A percentile compares a stretch with the other conserved stretches of the same genome.
Evolutionary conservation across 2,329 filamentous ascomycete genomes (phyloP).

Genomic region (Biscogniauxia marginata): DNA sequence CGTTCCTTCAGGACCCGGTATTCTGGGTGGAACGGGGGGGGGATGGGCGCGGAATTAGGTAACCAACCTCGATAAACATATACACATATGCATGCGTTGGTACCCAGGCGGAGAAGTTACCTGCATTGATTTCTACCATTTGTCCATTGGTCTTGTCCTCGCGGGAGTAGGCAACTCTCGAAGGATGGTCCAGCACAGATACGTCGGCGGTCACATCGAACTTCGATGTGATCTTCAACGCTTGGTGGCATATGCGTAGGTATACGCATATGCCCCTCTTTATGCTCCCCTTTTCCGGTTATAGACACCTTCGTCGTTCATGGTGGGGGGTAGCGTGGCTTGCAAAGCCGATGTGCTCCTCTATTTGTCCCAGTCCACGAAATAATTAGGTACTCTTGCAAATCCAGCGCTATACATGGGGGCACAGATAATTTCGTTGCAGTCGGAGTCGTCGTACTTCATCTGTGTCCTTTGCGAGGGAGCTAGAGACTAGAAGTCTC

Average conservation of each 20-base stretch:
- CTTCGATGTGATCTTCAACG: no score
- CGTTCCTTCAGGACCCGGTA: neutral
- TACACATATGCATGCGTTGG: neutral
- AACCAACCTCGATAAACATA: neutral
- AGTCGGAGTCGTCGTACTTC: neutral
- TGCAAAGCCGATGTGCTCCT: neutral
- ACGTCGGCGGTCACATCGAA: no score
- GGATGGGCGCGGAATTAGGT: neutral
- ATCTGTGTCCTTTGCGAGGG: neutral
- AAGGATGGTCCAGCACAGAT: no score
- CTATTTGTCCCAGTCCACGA: neutral
- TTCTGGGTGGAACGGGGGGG: neutral
- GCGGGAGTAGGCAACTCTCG: neutral
- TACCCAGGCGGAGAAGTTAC: neutral
- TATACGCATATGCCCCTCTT: no score
- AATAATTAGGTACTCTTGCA: neutral
- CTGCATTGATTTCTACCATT: neutral
- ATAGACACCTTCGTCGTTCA: no score
- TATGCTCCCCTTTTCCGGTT: no score
- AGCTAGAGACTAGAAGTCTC: neutral
- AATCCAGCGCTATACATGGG: neutral
- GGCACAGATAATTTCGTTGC: neutral
- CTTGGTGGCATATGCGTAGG: no score
- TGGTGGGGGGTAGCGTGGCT: neutral
- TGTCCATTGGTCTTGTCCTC: neutral